phyloP scores from a whole-genome alignment of 2,329 filamentous ascomycete genomes.

The Trichophyton verrucosum region DNA sequence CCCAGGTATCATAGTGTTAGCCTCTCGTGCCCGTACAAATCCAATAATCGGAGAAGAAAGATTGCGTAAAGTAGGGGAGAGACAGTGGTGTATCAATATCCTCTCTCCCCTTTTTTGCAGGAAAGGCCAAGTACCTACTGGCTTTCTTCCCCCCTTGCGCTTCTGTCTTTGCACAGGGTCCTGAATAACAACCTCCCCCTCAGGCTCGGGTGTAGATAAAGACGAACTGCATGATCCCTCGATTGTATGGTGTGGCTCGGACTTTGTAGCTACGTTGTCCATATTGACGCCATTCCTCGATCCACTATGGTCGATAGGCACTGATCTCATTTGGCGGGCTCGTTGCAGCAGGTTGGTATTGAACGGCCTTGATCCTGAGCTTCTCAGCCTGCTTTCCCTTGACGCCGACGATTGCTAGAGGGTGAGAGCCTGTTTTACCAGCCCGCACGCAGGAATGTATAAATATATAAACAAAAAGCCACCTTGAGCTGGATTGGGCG shows the following conservation, averaged over 20 bases:
- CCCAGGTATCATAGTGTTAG: not conserved
- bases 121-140: slow-evolving; percentile 49
- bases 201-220: slow-evolving; percentile 36
- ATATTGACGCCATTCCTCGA: slow-evolving; percentile 29
- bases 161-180: slow-evolving; percentile 54
- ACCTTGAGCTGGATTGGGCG: not conserved
- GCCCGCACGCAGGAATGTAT: not conserved
- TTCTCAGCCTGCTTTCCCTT: not conserved
- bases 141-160: slow-evolving; percentile 93
- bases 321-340: slow-evolving; percentile 30
- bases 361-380: not conserved
- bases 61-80: slow-evolving; percentile 6
- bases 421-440: not conserved
- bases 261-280: slow-evolving; percentile 32
- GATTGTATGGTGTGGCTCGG: slow-evolving; percentile 25
- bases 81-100: slow-evolving; percentile 8
- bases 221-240: slow-evolving; percentile 34
- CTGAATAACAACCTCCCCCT: slow-evolving; percentile 29
- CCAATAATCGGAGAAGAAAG: slow-evolving; percentile 7
- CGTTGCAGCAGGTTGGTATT: not conserved
- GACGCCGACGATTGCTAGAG: not conserved
- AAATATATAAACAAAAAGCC: not conserved
- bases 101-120: slow-evolving; percentile 2
- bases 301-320: slow-evolving; percentile 29
- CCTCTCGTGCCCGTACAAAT: not conserved